Conservation (phyloP, 257 asterid genomes). For the Perilla frutescens region DNA sequence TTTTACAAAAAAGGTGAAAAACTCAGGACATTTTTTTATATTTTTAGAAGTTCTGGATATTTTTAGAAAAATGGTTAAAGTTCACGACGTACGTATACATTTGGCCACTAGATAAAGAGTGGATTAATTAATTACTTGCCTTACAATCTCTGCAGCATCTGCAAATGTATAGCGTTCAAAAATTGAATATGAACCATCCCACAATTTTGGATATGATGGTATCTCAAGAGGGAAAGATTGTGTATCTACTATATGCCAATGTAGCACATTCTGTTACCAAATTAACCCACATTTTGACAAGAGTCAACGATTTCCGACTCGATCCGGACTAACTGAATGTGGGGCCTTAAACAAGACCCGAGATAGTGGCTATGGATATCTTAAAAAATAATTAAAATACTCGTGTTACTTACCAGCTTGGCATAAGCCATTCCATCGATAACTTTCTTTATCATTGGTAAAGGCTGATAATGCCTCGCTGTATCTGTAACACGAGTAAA, state of each 20-base stretch:
- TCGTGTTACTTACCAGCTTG: conserved; percentile 66
- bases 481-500: conserved; percentile 60
- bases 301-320: not conserved
- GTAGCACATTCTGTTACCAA: conserved; percentile 78
- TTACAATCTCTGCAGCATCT: conserved; percentile 86
- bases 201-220: conserved; percentile 84
- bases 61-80: too few species aligned
- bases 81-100: not conserved
- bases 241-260: conserved; percentile 95
- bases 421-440: conserved; percentile 91
- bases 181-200: conserved; percentile 78
- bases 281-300: not conserved
- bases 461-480: conserved; percentile 77
- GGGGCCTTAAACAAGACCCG: not conserved
- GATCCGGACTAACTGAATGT: not conserved
- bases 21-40: too few species aligned
- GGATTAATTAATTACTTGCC: conserved; percentile 49
- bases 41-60: too few species aligned
- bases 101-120: conserved; percentile 5
- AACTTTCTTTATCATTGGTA: conserved; percentile 79
- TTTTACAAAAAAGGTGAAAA: too few species aligned
- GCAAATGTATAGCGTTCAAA: conserved; percentile 71
- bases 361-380: not conserved
- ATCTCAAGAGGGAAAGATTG: conserved; percentile 92
- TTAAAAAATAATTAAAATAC: not conserved